Base-by-base conservation (phyloP, 2,329 filamentous ascomycete species). In the Ciborinia camelliae region DNA sequence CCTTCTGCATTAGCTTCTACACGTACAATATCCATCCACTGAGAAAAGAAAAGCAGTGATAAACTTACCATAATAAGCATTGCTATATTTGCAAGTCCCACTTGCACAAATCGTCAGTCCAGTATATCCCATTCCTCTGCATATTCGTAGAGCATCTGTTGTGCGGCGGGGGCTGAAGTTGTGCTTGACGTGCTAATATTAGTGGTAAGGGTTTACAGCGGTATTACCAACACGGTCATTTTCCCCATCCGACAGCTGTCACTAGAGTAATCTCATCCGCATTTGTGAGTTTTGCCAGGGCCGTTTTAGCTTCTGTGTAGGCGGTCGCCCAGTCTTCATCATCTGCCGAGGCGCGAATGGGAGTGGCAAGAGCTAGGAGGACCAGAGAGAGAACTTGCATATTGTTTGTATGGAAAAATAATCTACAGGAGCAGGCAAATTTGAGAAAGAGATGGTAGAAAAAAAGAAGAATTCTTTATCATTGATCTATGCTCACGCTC, bases 191-290 rank as follows among this genome's bases (percentile, higher is more conserved):
- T 20, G n/a, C 50, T 58, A 0, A 32, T n/a, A 4, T 26, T 43
- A 10, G 39, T 47, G 3, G 1, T 37, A 4, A 55, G 50, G 3
- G 65, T 45, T 0, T 55, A 55, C 78, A 7, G 80, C 79, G 20
- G 84, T 87, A 73, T 87, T 88, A 48, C 86, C 86, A 9, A 88
- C 86, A 71, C 88, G 86, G 82, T 0, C 86, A 87, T 78, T 90
- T 89, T 71, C 82, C 80, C 90, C 90, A 93, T 28, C 91, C 90
- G 4, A 86, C 84, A 15, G 91, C 91, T 0, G 89, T 90, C 4
- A 90, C 92, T 66, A 95, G 82, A 72, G 88, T 90, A 72, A 94
- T 84, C 77, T 95, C 96, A 75, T 95, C 90, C 3, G 84, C 79
- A 53, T 91, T 80, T 14, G 86, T 89, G 80, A 96, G 87, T 73